These are phyloP conservation scores for Batrachochytrium dendrobatidis DNA, from an alignment of 371 early-diverging fungal species.

Conservation along the genomic window DNA sequence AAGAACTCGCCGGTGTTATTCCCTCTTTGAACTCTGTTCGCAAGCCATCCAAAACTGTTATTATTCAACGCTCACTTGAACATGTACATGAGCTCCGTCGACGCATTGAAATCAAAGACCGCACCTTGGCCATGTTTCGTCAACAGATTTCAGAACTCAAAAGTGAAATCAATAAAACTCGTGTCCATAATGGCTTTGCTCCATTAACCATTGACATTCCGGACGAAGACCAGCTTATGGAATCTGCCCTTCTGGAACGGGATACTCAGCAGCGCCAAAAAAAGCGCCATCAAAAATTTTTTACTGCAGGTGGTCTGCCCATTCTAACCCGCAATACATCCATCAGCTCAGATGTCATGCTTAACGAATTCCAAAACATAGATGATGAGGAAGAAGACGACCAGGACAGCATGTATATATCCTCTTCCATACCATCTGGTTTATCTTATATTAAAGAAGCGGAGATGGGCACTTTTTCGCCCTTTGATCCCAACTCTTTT, in stretches of 20 bases:
- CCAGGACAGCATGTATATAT: background rate
- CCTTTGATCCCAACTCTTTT: too few species aligned
- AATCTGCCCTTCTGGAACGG: conserved; percentile 5
- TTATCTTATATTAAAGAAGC: too few species aligned
- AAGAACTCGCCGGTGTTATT: conserved; percentile 66
- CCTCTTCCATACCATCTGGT: too few species aligned
- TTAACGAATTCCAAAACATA: background rate
- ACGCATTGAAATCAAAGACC: conserved; percentile 15
- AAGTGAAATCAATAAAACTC: conserved; percentile 18
- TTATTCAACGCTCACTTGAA: conserved; percentile 28
- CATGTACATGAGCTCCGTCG: conserved; percentile 14
- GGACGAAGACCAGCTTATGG: conserved; percentile 10
- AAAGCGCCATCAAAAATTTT: background rate
- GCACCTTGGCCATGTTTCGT: conserved; percentile 6
- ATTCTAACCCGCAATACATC: background rate
- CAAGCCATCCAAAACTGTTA: conserved; percentile 69
- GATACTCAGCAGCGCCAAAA: background rate
- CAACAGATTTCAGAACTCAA: conserved; percentile 11
- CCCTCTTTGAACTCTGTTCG: conserved; percentile 67
- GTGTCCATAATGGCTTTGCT: conserved; percentile 16
- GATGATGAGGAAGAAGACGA: background rate
- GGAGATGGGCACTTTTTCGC: too few species aligned
- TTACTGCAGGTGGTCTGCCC: background rate
- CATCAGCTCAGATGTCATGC: background rate
- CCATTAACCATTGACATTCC: background rate